These are phyloP conservation scores for Crotalaria pallida DNA, from an alignment of 306 rosid species.

Conservation along the genomic window DNA sequence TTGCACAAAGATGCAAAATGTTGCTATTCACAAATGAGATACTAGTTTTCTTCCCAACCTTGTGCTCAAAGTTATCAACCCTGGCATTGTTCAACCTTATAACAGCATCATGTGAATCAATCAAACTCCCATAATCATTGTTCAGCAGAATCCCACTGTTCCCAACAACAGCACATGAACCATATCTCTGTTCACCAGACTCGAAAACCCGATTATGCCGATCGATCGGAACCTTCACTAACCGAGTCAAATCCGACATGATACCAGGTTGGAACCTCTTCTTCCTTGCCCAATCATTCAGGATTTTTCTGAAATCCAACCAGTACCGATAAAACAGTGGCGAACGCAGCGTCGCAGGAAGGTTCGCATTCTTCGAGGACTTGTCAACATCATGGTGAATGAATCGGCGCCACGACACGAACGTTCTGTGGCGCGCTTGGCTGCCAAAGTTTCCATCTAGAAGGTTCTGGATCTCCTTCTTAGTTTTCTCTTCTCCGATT, in stretches of 20 bases:
- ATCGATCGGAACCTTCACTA: constrained; percentile 51
- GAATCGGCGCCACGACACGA: constrained; percentile 67
- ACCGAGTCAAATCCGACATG: constrained; percentile 53
- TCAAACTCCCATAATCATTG: constrained; percentile 44
- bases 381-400: constrained; percentile 41
- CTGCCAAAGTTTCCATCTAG: constrained; percentile 72
- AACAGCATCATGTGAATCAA: constrained; percentile 76
- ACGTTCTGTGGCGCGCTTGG: constrained; percentile 59
- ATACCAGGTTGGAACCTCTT: constrained; percentile 54
- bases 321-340: constrained; percentile 78
- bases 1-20: constrained; percentile 80
- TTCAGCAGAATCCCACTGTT: constrained; percentile 90
- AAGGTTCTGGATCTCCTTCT: constrained; percentile 61
- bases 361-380: constrained; percentile 19
- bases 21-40: constrained; percentile 88
- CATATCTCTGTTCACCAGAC: constrained; percentile 29
- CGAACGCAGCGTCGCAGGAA: constrained; percentile 50
- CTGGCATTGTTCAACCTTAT: constrained; percentile 87
- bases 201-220: constrained; percentile 19
- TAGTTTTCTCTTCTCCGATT: constrained; percentile 48
- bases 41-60: constrained; percentile 81
- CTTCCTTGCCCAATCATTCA: constrained; percentile 64
- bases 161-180: constrained; percentile 87
- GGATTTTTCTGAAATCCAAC: constrained; percentile 64
- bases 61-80: constrained; percentile 37